Conservation (phyloP, 2,329 filamentous ascomycete genomes). For the Talaromyces amestolkiae region DNA sequence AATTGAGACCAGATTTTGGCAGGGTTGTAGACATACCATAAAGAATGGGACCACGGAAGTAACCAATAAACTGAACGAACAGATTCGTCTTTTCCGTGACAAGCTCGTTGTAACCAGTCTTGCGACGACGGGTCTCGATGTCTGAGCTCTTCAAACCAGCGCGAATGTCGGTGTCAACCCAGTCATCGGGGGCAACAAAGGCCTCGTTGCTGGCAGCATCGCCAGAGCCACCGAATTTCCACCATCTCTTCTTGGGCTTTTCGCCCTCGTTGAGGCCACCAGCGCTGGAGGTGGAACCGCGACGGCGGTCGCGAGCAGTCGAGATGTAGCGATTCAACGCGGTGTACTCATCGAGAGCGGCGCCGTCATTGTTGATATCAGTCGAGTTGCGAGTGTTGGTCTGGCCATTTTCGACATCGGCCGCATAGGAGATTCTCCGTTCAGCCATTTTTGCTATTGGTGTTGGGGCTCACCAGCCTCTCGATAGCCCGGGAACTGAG, state of each 20-base stretch:
- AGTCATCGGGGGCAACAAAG: slow-evolving; percentile 56
- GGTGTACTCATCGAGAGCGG: slow-evolving; percentile 56
- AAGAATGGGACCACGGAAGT: slow-evolving; percentile 69
- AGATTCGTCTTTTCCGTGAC: slow-evolving; percentile 68
- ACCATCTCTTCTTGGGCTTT: slow-evolving; percentile 56
- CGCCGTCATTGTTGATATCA: slow-evolving; percentile 28
- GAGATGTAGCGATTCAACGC: slow-evolving; percentile 63
- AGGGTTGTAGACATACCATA: slow-evolving; percentile 56
- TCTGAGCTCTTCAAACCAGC: slow-evolving; percentile 57
- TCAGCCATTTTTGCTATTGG: slow-evolving; percentile 43
- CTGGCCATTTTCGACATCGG: slow-evolving; percentile 44
- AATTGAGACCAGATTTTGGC: background rate
- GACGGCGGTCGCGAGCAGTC: slow-evolving; percentile 57
- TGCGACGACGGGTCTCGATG: slow-evolving; percentile 61
- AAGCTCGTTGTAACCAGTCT: slow-evolving; percentile 66
- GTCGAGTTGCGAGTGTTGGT: slow-evolving; percentile 30
- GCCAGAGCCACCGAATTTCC: slow-evolving; percentile 30
- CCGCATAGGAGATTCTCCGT: slow-evolving; percentile 46
- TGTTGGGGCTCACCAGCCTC: slow-evolving; percentile 37
- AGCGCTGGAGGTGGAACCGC: slow-evolving; percentile 41
- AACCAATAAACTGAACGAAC: slow-evolving; percentile 67
- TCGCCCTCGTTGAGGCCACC: slow-evolving; percentile 40
- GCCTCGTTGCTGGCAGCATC: slow-evolving; percentile 21
- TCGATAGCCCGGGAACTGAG: slow-evolving; percentile 28
- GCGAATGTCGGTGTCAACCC: slow-evolving; percentile 63